A percentile compares a stretch with the other conserved stretches of the same genome.
Conservation (phyloP, 2,329 filamentous ascomycete species). For the Exutisphaerella laricina region DNA sequence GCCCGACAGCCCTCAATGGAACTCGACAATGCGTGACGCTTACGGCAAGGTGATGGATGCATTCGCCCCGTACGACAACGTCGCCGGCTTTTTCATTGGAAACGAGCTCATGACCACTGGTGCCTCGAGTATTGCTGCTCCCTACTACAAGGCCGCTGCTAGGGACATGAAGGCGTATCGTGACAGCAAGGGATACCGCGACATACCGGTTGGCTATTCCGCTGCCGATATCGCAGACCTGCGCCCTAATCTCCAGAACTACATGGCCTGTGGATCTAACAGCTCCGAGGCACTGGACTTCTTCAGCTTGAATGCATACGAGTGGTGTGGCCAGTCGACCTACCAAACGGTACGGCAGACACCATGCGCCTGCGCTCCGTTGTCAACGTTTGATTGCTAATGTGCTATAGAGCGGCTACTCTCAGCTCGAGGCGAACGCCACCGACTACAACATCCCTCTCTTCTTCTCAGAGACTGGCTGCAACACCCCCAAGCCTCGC, state of each 20-base stretch:
- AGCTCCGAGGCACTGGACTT: conserved; percentile 69
- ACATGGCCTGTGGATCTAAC: conserved; percentile 72
- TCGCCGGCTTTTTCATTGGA: conserved; percentile 78
- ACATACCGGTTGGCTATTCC: conserved; percentile 80
- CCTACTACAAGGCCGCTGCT: conserved; percentile 71
- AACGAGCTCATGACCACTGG: conserved; percentile 71
- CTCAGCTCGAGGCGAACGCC: conserved; percentile 60
- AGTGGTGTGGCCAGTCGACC: conserved; percentile 24
- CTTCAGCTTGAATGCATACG: conserved; percentile 68
- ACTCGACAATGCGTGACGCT: conserved; percentile 56
- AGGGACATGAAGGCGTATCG: conserved; percentile 80
- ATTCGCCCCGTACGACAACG: conserved; percentile 72
- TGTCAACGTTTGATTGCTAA: no score
- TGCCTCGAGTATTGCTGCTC: conserved; percentile 59
- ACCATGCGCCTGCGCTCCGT: no score
- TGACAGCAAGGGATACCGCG: conserved; percentile 66
- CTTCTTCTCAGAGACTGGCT: conserved; percentile 86
- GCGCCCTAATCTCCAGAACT: conserved; percentile 62
- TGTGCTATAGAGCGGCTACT: conserved; percentile 64
- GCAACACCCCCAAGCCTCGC: conserved; percentile 60
- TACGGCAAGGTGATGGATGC: conserved; percentile 70
- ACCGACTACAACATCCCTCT: conserved; percentile 73
- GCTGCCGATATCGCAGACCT: conserved; percentile 74
- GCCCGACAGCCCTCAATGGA: conserved; percentile 58
- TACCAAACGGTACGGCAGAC: conserved; percentile 10